Evolutionary conservation across 768 basidiomycete species (phyloP).

Genomic region (Favolaschia claudopus): DNA sequence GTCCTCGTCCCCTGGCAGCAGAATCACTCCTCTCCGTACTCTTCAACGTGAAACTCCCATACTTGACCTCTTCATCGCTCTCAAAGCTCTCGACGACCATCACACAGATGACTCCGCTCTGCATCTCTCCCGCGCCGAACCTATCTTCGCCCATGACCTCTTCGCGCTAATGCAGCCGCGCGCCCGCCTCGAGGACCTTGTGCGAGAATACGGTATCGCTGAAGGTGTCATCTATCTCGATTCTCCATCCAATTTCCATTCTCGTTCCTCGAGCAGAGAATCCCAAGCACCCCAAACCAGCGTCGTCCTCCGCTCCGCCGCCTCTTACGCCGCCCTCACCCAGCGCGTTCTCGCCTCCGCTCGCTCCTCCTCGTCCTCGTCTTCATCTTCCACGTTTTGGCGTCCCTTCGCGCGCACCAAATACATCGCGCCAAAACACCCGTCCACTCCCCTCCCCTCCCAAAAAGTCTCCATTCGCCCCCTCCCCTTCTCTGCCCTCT

Average conservation of each 20-base stretch:
- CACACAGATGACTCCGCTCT: slow-evolving; percentile 76
- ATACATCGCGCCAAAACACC: background rate
- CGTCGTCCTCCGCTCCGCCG: slow-evolving; percentile 23
- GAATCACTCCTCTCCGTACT: slow-evolving; percentile 38
- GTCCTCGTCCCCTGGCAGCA: slow-evolving; percentile 25
- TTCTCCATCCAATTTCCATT: slow-evolving; percentile 9
- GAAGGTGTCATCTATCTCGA: slow-evolving; percentile 48
- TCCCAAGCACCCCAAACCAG: slow-evolving; percentile 10
- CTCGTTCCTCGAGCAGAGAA: background rate
- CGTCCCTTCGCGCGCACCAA: slow-evolving; percentile 9
- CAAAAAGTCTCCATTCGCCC: slow-evolving; percentile 33
- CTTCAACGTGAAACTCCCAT: slow-evolving; percentile 77
- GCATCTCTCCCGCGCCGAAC: slow-evolving; percentile 76
- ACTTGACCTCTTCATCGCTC: slow-evolving; percentile 80
- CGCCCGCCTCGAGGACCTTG: slow-evolving; percentile 76
- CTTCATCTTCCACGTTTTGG: slow-evolving; percentile 18
- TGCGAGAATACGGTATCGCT: slow-evolving; percentile 50
- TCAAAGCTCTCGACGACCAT: slow-evolving; percentile 82
- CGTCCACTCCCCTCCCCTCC: background rate
- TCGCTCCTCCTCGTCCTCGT: slow-evolving; percentile 1
- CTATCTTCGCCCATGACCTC: slow-evolving; percentile 79
- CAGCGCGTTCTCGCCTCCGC: slow-evolving; percentile 7
- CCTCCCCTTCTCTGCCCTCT: slow-evolving; percentile 47
- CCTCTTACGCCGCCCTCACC: slow-evolving; percentile 21
- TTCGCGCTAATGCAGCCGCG: slow-evolving; percentile 82